A percentile compares a stretch with the other conserved stretches of the same genome.
Evolutionary conservation across 768 basidiomycete genomes (phyloP).

Genomic region (Rubroboletus satanas): DNA sequence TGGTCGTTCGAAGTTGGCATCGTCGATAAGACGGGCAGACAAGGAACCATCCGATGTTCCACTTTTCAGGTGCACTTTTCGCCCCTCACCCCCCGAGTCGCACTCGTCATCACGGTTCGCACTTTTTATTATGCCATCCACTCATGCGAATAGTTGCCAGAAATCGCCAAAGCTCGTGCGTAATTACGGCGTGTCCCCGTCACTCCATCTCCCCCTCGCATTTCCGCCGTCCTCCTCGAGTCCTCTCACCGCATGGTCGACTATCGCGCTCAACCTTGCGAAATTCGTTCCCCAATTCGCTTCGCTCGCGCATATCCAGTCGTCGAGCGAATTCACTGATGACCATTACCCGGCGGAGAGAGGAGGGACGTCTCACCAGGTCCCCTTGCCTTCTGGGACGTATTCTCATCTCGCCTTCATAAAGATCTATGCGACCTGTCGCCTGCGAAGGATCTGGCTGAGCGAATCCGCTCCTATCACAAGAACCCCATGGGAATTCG

Average conservation of each 20-base stretch:
- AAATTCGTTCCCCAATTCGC: constrained; percentile 59
- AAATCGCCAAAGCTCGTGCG: constrained; percentile 51
- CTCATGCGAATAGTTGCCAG: constrained; percentile 33
- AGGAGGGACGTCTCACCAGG: constrained; percentile 16
- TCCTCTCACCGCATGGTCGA: constrained; percentile 68
- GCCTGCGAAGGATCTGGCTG: constrained; percentile 75
- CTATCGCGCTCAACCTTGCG: constrained; percentile 58
- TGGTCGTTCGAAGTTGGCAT: constrained; percentile 78
- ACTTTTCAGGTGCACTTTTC: constrained; percentile 67
- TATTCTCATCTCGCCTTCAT: constrained; percentile 70
- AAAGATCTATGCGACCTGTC: constrained; percentile 75
- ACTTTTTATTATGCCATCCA: background rate
- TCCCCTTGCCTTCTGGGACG: constrained; percentile 44
- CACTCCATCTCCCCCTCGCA: constrained; percentile 68
- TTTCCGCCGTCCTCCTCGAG: constrained; percentile 55
- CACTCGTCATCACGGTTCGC: background rate
- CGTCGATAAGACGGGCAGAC: constrained; percentile 56
- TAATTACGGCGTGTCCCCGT: constrained; percentile 39
- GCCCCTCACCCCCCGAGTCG: background rate
- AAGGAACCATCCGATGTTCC: constrained; percentile 62
- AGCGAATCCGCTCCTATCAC: constrained; percentile 51
- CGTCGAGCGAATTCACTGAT: constrained; percentile 21
- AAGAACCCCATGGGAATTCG: constrained; percentile 71
- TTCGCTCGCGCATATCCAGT: constrained; percentile 36
- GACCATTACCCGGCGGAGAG: constrained; percentile 21